A percentile compares a stretch with the other conserved stretches of the same genome.
phyloP scores from a whole-genome alignment of 2,329 filamentous ascomycete species.

The Epichloe festucae region DNA sequence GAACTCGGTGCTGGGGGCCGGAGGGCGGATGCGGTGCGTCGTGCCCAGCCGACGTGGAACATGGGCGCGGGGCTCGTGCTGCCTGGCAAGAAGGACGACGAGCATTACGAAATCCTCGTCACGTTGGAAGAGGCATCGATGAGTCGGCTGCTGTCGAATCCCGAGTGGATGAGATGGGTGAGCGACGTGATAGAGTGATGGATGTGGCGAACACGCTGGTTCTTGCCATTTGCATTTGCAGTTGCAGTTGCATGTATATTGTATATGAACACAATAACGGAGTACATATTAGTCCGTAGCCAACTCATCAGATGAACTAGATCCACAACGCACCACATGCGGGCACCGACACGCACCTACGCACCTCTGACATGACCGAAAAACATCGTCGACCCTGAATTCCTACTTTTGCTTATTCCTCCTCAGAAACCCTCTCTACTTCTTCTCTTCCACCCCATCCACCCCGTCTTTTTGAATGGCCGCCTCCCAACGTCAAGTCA shows the following conservation, averaged over 20 bases:
- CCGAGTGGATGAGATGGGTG: slow-evolving; percentile 17
- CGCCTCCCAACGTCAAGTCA: no score
- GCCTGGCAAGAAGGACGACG: slow-evolving; percentile 14
- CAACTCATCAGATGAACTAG: no score
- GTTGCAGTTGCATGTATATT: no score
- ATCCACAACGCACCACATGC: not conserved
- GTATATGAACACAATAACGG: no score
- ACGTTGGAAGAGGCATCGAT: slow-evolving; percentile 19
- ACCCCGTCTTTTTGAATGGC: no score
- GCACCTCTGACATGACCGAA: not conserved
- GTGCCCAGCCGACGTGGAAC: slow-evolving; percentile 17
- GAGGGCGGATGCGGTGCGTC: slow-evolving; percentile 18
- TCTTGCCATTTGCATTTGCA: no score
- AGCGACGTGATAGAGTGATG: slow-evolving; percentile 6
- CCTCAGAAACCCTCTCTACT: not conserved
- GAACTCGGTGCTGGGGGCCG: not conserved
- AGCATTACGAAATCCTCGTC: slow-evolving; percentile 18
- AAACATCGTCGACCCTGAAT: not conserved
- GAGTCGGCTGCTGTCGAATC: slow-evolving; percentile 13
- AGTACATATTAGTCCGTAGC: no score
- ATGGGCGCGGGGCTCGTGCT: slow-evolving; percentile 20
- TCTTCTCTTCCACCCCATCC: no score
- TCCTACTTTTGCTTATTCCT: not conserved
- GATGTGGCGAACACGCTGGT: not conserved
- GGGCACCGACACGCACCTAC: not conserved